Evolutionary conservation across 352 stramenopile species (phyloP), one percentile per base, ranked within the genome.

Genomic region (Phytophthora melonis): DNA sequence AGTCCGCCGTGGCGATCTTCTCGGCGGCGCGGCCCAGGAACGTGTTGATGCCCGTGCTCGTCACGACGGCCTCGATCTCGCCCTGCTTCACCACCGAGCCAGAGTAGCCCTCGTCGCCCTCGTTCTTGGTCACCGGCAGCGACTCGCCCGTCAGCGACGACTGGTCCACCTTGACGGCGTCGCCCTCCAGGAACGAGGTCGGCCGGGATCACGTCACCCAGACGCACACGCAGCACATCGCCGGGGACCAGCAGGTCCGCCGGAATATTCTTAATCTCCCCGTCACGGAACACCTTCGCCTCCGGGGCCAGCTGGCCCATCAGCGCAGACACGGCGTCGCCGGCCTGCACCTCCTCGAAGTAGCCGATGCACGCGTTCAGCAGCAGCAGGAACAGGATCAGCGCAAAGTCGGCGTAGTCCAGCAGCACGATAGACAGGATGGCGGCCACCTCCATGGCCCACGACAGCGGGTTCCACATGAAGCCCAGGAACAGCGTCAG

Each of bases 131-230:
- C 63, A 98, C 94, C 41, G 94, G 92, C 45, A 98, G 82, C 47
- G 93, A 97, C 77, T 98, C 95, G 63, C 95, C 45, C 45, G 95
- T 98, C 10, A 98, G 81, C 52, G 92, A 95, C 41, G 94, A 93
- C 78, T 98, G 90, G 65, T 97, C 88, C 19, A 96, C 90, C 65
- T 96, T 90, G 59, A 98, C 58, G 21, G 75, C 30, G 54, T 94
- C 84, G n/a, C 87, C 87, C 49, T 92, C 83, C 52, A 94, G 78
- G 76, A 92, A 88, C 80, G 58, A 94, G 58, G 76, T 98, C 95
- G 14, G 93, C 93, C 11, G 96, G 96, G 58, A 98, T 88, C 32
- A 96, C 90, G 64, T 98, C 93, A 50, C 96, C 95, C 11, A 96
- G 65, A 85, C 83, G 81, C 53, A 91, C 80, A 54, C 82, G 81